These are phyloP conservation scores for Croton setiger DNA, from an alignment of 441 rosid species.

Conservation along the genomic window DNA sequence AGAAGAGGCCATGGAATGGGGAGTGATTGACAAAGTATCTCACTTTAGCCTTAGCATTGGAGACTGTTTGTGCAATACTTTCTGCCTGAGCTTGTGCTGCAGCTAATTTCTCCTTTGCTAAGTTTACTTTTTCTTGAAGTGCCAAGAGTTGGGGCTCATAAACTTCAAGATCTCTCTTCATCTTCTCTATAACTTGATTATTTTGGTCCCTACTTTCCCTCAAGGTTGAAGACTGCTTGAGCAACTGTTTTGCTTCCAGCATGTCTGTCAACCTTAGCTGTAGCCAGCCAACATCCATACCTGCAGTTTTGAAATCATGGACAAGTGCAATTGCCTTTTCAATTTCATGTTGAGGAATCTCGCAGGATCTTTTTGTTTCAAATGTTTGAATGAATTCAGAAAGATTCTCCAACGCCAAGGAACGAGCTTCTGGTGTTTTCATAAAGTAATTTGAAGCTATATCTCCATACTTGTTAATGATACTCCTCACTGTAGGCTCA, in stretches of 20 bases:
- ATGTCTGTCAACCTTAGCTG: constrained; percentile 5
- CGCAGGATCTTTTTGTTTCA: background rate
- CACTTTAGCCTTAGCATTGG: constrained; percentile 4
- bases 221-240: constrained; percentile 2
- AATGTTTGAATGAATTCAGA: constrained; percentile 2
- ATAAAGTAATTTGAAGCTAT: constrained; percentile 7
- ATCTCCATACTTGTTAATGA: constrained; percentile 11
- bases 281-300: constrained; percentile 18
- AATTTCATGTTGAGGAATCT: constrained; percentile 4
- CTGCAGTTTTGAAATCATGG: background rate
- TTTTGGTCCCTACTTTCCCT: constrained; percentile 1
- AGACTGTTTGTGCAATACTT: background rate
- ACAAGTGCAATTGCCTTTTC: constrained; percentile 3
- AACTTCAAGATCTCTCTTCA: background rate
- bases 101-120: background rate
- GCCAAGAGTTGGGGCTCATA: background rate
- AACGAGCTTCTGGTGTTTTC: background rate
- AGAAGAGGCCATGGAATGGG: constrained; percentile 15
- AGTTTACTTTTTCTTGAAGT: background rate
- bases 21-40: constrained; percentile 3
- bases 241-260: background rate
- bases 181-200: background rate
- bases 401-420: constrained; percentile 3
- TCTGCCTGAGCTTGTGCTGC: background rate
- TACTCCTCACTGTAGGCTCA: constrained; percentile 1